Conservation (phyloP, 2,329 filamentous ascomycete genomes). For the Zymoseptoria tritici region DNA sequence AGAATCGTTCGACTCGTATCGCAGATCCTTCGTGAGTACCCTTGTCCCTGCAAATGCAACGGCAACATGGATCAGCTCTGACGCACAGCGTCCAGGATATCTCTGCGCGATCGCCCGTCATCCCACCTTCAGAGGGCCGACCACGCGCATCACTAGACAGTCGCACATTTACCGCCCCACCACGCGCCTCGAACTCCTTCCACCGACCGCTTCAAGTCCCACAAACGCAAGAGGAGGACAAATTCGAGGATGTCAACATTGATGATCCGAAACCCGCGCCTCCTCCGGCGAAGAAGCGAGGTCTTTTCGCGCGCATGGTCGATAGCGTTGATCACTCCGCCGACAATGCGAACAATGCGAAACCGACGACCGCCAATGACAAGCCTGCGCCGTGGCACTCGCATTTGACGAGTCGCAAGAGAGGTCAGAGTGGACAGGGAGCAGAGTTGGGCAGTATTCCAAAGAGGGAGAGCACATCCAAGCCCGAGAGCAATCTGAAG, state of each 20-base stretch:
- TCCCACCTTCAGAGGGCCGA: constrained; percentile 49
- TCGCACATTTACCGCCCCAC: constrained; percentile 45
- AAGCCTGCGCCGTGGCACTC: constrained; percentile 33
- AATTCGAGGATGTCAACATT: constrained; percentile 84
- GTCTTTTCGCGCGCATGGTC: constrained; percentile 75
- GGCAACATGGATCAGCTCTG: neutral
- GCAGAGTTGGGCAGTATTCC: constrained; percentile 61
- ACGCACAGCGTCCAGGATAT: constrained; percentile 61
- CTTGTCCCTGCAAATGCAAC: constrained; percentile 4
- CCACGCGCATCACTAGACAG: constrained; percentile 76
- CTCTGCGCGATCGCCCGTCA: constrained; percentile 72
- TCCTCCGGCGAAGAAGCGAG: constrained; percentile 57
- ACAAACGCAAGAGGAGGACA: constrained; percentile 38
- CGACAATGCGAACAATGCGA: constrained; percentile 23
- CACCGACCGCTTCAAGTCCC: constrained; percentile 27
- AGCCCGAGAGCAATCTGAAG: constrained; percentile 18
- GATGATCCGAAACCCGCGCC: constrained; percentile 58
- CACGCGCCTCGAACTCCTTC: constrained; percentile 30
- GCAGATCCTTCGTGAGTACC: constrained; percentile 84
- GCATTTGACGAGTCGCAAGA: constrained; percentile 63
- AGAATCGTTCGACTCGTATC: constrained; percentile 95
- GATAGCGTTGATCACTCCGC: constrained; percentile 40
- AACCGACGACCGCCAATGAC: constrained; percentile 9
- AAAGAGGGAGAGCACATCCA: constrained; percentile 22
- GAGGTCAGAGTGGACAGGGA: constrained; percentile 61